Evolutionary conservation across 352 stramenopile species (phyloP), one percentile per base, ranked within the genome.

Genomic region (Phytophthora melonis): DNA sequence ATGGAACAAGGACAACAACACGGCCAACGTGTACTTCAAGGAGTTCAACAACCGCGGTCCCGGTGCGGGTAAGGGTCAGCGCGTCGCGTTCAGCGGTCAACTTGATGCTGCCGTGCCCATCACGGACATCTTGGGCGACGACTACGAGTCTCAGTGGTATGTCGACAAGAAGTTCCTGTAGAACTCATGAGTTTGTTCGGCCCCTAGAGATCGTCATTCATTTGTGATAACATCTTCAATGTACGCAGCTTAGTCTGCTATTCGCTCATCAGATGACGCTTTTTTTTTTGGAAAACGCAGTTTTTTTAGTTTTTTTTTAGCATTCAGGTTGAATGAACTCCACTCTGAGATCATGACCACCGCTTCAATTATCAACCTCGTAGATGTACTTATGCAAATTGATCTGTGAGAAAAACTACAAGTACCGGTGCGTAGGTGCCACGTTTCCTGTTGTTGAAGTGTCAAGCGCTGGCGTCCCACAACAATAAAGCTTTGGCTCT

Each of bases 21-120:
- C 54, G 16, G 52, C 36, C 3, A 63, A 63, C 19, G 63, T 70
- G 41, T 70, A 70, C 53, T 70, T 70, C 19, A 70, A 70, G 63
- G 63, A 70, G 54, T 70, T 58, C 41, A 70, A 63, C 63, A 70
- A 70, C 54, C 6, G 36, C 14, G 63, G 63, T 7, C n/a, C 36
- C 5, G 63, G 63, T 0, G 63, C 53, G 11, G 27, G 18, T 11
- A 69, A 19, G 2, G 30, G 36, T 3, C 23, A 63, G 53, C 63
- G 63, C 5, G 63, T 58, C 23, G 5, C 16, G 1, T 69, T 69
- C 41, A 63, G 63, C 10, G 63, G 63, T 2, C 52, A 69, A 14
- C 25, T 69, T 18, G n/a, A 56, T 7, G 53, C 25, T 11, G n/a
- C 63, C n/a, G 63, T 63, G 36, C 9, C 21, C 9, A 69, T 63